phyloP scores from a whole-genome alignment of 257 asterid genomes.

The Salvia splendens region DNA sequence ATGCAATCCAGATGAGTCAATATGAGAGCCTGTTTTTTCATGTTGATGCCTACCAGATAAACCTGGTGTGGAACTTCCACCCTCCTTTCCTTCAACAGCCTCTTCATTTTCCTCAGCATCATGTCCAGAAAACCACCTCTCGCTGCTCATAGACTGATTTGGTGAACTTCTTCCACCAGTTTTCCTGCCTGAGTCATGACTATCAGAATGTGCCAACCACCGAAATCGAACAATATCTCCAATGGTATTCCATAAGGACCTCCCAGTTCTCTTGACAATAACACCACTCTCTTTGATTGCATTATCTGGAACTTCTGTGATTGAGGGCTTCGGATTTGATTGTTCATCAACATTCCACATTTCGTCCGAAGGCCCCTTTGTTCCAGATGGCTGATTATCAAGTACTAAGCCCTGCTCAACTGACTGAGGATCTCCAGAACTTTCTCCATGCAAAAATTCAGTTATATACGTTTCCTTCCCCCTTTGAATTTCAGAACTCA shows the following conservation, averaged over 20 bases:
- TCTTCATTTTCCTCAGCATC: slow-evolving; percentile 68
- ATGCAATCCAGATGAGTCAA: slow-evolving; percentile 37
- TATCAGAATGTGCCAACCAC: slow-evolving; percentile 63
- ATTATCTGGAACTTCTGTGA: slow-evolving; percentile 45
- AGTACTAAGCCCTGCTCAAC: slow-evolving; percentile 45
- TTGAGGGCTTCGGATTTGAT: slow-evolving; percentile 39
- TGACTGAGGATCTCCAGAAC: slow-evolving; percentile 47
- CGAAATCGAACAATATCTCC: slow-evolving; percentile 60
- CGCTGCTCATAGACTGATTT: slow-evolving; percentile 65
- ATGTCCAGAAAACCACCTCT: slow-evolving; percentile 79
- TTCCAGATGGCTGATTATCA: slow-evolving; percentile 43
- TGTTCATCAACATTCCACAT: slow-evolving; percentile 72
- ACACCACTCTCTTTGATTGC: slow-evolving; percentile 39
- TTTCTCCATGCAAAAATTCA: slow-evolving; percentile 41
- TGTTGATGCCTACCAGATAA: slow-evolving; percentile 41
- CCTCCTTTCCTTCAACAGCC: slow-evolving; percentile 38
- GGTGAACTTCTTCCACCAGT: slow-evolving; percentile 65
- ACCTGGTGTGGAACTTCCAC: slow-evolving; percentile 34
- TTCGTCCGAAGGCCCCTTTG: slow-evolving; percentile 78
- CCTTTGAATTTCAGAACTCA: slow-evolving; percentile 49
- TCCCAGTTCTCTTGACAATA: slow-evolving; percentile 63
- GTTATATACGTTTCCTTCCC: slow-evolving; percentile 48
- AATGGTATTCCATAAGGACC: slow-evolving; percentile 75
- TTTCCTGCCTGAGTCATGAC: slow-evolving; percentile 55
- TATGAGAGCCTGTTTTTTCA: slow-evolving; percentile 37